phyloP scores from a whole-genome alignment of 331 rosid genomes.

The Dryas integrifolia region DNA sequence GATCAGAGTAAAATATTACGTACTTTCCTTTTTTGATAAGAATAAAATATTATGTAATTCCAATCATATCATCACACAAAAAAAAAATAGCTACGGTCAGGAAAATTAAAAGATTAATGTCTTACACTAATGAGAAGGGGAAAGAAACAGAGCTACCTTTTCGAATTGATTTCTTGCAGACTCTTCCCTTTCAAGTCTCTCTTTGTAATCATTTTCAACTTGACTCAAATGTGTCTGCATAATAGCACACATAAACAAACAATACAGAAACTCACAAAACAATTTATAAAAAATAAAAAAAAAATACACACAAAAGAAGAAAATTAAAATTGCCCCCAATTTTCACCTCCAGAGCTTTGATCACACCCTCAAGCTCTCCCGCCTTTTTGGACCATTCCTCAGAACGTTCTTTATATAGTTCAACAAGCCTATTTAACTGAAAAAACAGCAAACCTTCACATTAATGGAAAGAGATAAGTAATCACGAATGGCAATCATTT shows the following conservation, averaged over 20 bases:
- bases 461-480: background rate
- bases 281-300: background rate
- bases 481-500: background rate
- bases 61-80: background rate
- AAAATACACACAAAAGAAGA: background rate
- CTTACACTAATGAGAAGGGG: background rate
- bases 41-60: too few species aligned
- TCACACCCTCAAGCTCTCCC: constrained; percentile 86
- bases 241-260: constrained; percentile 19
- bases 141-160: constrained; percentile 48
- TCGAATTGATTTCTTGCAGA: constrained; percentile 56
- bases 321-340: constrained; percentile 10
- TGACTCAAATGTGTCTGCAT: constrained; percentile 68
- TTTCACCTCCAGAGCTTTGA: constrained; percentile 87
- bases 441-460: constrained; percentile 1
- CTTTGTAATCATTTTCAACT: constrained; percentile 68
- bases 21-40: background rate
- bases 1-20: too few species aligned
- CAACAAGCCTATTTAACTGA: constrained; percentile 79
- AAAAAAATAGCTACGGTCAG: background rate
- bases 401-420: constrained; percentile 78
- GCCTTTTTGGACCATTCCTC: constrained; percentile 91
- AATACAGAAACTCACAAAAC: constrained; percentile 1
- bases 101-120: background rate
- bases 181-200: constrained; percentile 68